Evolutionary conservation across 164 flowering plant genomes (phyloP).

Genomic region (Vitis labrusca): DNA sequence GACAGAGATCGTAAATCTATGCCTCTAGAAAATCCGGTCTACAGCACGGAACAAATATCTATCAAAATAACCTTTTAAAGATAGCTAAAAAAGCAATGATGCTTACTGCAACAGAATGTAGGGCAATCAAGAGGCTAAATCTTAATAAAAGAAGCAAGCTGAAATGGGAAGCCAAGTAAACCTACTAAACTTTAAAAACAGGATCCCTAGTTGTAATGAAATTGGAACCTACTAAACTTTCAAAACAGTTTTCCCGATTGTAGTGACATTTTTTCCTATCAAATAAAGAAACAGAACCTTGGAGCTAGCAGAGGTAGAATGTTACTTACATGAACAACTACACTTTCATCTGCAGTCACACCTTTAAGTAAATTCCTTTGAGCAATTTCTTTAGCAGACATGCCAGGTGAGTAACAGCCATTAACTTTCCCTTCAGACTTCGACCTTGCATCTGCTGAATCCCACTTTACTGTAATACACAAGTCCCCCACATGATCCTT

Average conservation of each 20-base stretch:
- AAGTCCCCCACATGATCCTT: constrained; percentile 77
- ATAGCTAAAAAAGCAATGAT: too few species aligned
- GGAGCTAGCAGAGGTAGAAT: constrained; percentile 2
- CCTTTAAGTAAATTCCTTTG: constrained; percentile 78
- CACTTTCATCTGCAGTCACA: constrained; percentile 90
- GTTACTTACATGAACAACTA: constrained; percentile 71
- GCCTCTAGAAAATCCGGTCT: too few species aligned
- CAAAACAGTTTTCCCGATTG: neutral
- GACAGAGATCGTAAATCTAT: too few species aligned
- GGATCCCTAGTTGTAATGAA: too few species aligned
- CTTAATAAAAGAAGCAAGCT: too few species aligned
- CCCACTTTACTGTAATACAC: constrained; percentile 50
- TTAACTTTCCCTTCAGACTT: constrained; percentile 36
- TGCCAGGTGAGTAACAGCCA: constrained; percentile 20
- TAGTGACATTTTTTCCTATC: neutral
- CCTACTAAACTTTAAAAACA: too few species aligned
- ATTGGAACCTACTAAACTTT: too few species aligned
- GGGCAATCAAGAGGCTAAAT: too few species aligned
- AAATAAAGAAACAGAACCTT: neutral
- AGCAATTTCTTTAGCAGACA: constrained; percentile 43
- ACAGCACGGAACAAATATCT: too few species aligned
- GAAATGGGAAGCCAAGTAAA: too few species aligned
- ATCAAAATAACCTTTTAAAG: too few species aligned
- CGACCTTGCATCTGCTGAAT: constrained; percentile 43
- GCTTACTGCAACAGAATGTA: too few species aligned